Evolutionary conservation across 192 early-diverging fungal genomes (phyloP), one percentile per base, ranked within the genome.

Genomic region (Linderina pennispora): DNA sequence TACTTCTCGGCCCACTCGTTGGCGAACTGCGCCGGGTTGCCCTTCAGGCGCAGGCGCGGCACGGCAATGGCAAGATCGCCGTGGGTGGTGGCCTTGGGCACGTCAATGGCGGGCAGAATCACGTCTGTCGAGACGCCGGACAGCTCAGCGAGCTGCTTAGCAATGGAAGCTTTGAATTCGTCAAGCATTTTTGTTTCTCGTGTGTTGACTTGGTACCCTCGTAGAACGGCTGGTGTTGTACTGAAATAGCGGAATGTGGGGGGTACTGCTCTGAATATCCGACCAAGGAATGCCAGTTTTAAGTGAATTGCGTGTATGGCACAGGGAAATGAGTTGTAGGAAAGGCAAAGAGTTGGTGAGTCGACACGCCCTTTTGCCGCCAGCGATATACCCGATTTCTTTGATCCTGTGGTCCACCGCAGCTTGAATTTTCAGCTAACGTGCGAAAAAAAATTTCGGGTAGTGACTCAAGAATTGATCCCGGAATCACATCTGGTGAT

Each of bases 21-120:
- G 9, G 84, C 84, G 35, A 82, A 47, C 23, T 74, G 73, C n/a
- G 54, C 56, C 1, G 87, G 87, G 66, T 82, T 84, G 21, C 83
- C 86, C 59, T 81, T 80, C 19, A 89, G 28, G 43, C 83, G 80
- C 46, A 77, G 58, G 39, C 78, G 78, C 15, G 87, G 81, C 15
- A 86, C 64, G 14, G 84, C 77, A 20, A 90, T 51, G 25, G 87
- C 78, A 40, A 90, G 64, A 40, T 90, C 81, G 45, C 85, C 87
- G 37, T 80, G 73, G 6, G 77, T 78, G 6, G 75, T 58, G 23
- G 45, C 59, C 50, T 75, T 77, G 39, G 87, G 79, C 17, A 77
- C 62, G 26, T 82, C 83, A 21, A 89, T 55, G 4, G 83, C 75
- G 1, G 55, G 51, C 37, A 77, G 64, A 23, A 87, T 55, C 11